Percentiles rank a stretch among this genome's conserved stretches.
Evolutionary conservation across 2,329 filamentous ascomycete genomes (phyloP).

Genomic region (Calonectria montana): DNA sequence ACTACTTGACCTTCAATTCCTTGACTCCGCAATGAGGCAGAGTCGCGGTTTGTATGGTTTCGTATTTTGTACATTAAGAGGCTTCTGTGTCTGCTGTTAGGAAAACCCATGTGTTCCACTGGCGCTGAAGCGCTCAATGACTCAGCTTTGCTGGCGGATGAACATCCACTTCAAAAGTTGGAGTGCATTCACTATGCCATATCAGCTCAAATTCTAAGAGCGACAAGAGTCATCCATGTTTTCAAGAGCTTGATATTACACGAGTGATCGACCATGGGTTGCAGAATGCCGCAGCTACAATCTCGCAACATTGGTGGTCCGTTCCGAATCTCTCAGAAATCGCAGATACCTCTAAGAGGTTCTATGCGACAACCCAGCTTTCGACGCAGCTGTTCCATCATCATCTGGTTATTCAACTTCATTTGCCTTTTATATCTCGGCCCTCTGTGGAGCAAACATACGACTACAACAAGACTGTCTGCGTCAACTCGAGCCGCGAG

Average conservation of each 20-base stretch:
- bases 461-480: conserved; percentile 8
- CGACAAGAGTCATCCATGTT: not conserved
- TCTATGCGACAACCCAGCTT: not conserved
- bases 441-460: not conserved
- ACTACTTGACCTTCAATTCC: not conserved
- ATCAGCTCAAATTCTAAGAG: not conserved
- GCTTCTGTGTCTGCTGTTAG: not conserved
- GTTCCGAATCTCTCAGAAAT: not conserved
- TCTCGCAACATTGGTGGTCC: not conserved
- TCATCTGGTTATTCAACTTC: not conserved
- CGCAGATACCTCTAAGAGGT: not conserved
- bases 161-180: not conserved
- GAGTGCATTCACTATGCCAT: not conserved
- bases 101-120: not conserved
- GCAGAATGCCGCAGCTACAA: not conserved
- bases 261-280: not conserved
- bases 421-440: conserved; percentile 5
- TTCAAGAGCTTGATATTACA: not conserved
- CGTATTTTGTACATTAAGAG: not conserved
- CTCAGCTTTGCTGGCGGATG: not conserved
- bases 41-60: not conserved
- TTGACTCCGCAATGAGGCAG: not conserved
- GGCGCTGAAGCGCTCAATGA: not conserved
- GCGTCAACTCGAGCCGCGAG: conserved; percentile 13
- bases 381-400: not conserved